Percentiles rank a stretch among this genome's conserved stretches.
Evolutionary conservation across 805 yeast genomes (phyloP).

Genomic region (Zygoascus flipseniorum): DNA sequence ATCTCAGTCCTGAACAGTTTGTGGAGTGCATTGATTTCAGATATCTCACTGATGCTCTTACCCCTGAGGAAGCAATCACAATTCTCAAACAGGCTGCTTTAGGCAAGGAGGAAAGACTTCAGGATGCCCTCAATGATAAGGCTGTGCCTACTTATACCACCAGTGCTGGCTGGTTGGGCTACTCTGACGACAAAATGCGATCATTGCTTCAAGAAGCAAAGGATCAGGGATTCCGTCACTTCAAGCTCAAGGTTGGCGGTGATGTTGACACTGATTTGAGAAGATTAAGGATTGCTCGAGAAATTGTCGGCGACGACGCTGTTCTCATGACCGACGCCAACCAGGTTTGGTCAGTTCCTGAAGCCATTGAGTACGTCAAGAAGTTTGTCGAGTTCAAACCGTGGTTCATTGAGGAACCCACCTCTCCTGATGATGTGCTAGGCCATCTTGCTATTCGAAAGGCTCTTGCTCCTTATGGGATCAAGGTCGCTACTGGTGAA

Average conservation of each 20-base stretch:
- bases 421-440: slow-evolving; percentile 30
- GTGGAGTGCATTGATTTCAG: slow-evolving; percentile 35
- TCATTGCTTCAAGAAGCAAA: slow-evolving; percentile 27
- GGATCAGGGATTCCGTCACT: slow-evolving; percentile 32
- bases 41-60: slow-evolving; percentile 35
- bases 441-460: slow-evolving; percentile 26
- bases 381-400: slow-evolving; percentile 27
- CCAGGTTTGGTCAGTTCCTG: slow-evolving; percentile 32
- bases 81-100: slow-evolving; percentile 25
- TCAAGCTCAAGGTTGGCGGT: slow-evolving; percentile 37
- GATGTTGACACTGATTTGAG: slow-evolving; percentile 31
- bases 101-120: slow-evolving; percentile 28
- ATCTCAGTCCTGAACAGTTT: slow-evolving; percentile 35
- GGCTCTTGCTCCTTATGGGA: slow-evolving; percentile 27
- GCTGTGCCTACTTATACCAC: slow-evolving; percentile 40
- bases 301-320: slow-evolving; percentile 32
- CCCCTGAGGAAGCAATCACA: slow-evolving; percentile 35
- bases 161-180: slow-evolving; percentile 40
- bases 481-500: slow-evolving; percentile 31
- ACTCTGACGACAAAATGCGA: slow-evolving; percentile 35
- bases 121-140: slow-evolving; percentile 26
- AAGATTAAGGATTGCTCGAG: slow-evolving; percentile 32
- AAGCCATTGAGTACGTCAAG: slow-evolving; percentile 28
- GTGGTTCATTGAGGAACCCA: slow-evolving; percentile 31
- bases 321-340: slow-evolving; percentile 30